phyloP scores from a whole-genome alignment of 805 yeast species.

The Candida chauliodis region DNA sequence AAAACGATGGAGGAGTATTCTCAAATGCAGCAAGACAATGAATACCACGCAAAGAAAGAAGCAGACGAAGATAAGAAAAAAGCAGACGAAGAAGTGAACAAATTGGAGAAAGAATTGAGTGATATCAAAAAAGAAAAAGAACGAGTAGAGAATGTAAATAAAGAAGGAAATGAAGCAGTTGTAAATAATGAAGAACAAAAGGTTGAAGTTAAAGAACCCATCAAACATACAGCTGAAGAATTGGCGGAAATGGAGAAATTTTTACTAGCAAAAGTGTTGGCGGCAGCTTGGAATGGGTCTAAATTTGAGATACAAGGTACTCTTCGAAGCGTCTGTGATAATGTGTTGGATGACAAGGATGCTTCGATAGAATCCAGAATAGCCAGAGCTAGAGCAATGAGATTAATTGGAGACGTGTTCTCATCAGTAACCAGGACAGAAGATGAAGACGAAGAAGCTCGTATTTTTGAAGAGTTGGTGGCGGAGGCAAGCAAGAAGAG shows the following conservation, averaged over 20 bases:
- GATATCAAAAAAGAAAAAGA: constrained; percentile 17
- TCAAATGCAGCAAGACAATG: constrained; percentile 58
- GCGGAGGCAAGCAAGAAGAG: constrained; percentile 45
- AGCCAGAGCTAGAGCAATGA: constrained; percentile 61
- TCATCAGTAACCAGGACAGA: constrained; percentile 55
- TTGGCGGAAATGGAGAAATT: constrained; percentile 69
- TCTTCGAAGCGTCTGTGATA: constrained; percentile 67
- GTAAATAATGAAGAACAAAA: constrained; percentile 20
- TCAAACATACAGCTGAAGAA: constrained; percentile 51
- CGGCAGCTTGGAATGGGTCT: constrained; percentile 84
- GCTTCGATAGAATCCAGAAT: constrained; percentile 44
- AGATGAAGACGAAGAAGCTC: constrained; percentile 71
- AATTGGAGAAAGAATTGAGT: constrained; percentile 17
- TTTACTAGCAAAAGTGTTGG: constrained; percentile 72
- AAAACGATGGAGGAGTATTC: constrained; percentile 70
- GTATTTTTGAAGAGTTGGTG: constrained; percentile 70
- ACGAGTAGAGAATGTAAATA: constrained; percentile 10
- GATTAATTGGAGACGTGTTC: constrained; percentile 63
- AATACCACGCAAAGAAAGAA: constrained; percentile 38
- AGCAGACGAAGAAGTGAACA: constrained; percentile 13
- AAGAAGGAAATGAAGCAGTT: constrained; percentile 12
- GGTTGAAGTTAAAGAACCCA: constrained; percentile 24
- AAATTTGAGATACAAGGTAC: constrained; percentile 75
- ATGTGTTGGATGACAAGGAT: constrained; percentile 54
- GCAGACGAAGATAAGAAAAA: constrained; percentile 17